These are phyloP conservation scores for Pythium biforme DNA, from an alignment of 352 stramenopile species.

Conservation along the genomic window DNA sequence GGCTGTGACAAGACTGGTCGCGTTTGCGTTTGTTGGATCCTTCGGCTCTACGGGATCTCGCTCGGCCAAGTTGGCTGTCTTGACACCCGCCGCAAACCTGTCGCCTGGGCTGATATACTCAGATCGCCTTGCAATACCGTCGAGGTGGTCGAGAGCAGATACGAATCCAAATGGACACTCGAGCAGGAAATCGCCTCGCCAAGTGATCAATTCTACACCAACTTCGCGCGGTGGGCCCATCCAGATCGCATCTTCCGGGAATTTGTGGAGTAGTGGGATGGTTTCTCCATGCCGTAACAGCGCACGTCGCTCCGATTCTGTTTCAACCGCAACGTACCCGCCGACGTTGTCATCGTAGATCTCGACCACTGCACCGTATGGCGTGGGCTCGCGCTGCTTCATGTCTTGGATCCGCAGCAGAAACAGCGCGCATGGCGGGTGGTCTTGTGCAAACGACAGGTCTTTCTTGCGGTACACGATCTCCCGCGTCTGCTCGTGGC, in stretches of 20 bases:
- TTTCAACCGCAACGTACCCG: constrained; percentile 10
- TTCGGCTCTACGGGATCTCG: no score
- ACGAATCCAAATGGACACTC: constrained; percentile 14
- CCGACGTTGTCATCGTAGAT: constrained; percentile 11
- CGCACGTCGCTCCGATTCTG: background rate
- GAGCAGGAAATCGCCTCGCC: background rate
- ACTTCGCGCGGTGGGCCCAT: background rate
- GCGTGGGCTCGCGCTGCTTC: background rate
- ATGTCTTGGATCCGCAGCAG: constrained; percentile 4
- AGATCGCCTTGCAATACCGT: background rate
- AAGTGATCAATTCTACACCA: background rate
- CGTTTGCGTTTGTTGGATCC: no score
- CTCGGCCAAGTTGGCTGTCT: no score
- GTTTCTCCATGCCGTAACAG: background rate
- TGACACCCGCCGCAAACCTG: background rate
- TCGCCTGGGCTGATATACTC: background rate
- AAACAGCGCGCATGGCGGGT: constrained; percentile 18
- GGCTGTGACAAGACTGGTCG: background rate
- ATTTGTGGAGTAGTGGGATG: background rate
- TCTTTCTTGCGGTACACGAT: constrained; percentile 16
- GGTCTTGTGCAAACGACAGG: background rate
- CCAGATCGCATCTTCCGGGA: background rate
- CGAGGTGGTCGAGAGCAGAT: constrained; percentile 11
- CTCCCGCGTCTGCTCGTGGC: background rate
- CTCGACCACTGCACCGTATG: background rate